Conservation (phyloP, 2,329 filamentous ascomycete species). For the Ceratocystis harringtonii region DNA sequence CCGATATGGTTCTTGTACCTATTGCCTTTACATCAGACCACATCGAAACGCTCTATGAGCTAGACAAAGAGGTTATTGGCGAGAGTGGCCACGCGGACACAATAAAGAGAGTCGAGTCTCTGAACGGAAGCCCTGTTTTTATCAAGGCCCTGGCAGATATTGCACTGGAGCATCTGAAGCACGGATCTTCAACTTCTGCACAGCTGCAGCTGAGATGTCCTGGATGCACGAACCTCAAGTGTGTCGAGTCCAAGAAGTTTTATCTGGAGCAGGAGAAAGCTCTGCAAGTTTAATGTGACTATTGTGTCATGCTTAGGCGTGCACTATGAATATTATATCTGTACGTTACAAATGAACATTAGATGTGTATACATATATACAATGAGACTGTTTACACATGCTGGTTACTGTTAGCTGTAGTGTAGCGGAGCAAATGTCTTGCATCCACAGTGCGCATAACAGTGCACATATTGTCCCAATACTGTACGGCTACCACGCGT, state of each 20-base stretch:
- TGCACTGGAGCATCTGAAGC: conserved; percentile 61
- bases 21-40: conserved; percentile 99
- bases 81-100: conserved; percentile 64
- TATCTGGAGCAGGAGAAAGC: conserved; percentile 26
- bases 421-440: background rate
- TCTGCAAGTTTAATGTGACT: background rate
- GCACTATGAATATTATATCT: background rate
- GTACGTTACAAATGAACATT: background rate
- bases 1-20: conserved; percentile 77
- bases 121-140: conserved; percentile 84
- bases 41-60: conserved; percentile 89
- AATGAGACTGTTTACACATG: background rate
- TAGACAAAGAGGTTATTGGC: conserved; percentile 89
- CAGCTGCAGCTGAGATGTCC: conserved; percentile 90
- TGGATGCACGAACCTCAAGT: conserved; percentile 80
- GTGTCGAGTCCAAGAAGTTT: conserved; percentile 60
- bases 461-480: accelerated
- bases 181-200: conserved; percentile 51
- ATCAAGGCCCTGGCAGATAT: conserved; percentile 81
- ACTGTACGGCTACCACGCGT: background rate
- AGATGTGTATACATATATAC: background rate
- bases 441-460: background rate
- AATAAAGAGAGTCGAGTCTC: conserved; percentile 77
- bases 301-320: background rate
- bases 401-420: background rate